Percentiles rank a stretch among this genome's conserved stretches.
Evolutionary conservation across 768 basidiomycete species (phyloP).

Genomic region (Amanita muscaria): DNA sequence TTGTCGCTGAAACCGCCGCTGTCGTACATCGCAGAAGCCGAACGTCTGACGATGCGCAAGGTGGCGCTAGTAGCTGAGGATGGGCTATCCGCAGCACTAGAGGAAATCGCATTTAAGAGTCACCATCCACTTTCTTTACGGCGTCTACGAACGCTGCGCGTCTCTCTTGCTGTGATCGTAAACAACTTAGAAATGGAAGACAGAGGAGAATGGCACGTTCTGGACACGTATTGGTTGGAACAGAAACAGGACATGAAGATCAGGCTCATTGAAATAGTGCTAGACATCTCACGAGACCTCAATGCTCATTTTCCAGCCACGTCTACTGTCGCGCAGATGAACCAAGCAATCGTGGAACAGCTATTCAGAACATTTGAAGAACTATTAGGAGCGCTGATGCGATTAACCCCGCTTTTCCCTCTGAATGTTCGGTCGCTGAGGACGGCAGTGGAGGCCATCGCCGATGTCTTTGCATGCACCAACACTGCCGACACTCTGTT

Average conservation of each 20-base stretch:
- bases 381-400: slow-evolving; percentile 40
- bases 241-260: slow-evolving; percentile 46
- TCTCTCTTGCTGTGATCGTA: slow-evolving; percentile 50
- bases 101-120: slow-evolving; percentile 45
- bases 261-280: slow-evolving; percentile 45
- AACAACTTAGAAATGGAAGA: slow-evolving; percentile 43
- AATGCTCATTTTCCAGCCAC: slow-evolving; percentile 40
- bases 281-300: slow-evolving; percentile 43
- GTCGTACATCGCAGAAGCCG: slow-evolving; percentile 52
- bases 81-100: slow-evolving; percentile 53
- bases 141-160: slow-evolving; percentile 50
- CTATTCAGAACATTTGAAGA: slow-evolving; percentile 50
- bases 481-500: slow-evolving; percentile 34
- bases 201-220: slow-evolving; percentile 44
- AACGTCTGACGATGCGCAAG: slow-evolving; percentile 49
- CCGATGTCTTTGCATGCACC: slow-evolving; percentile 49
- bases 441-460: slow-evolving; percentile 31
- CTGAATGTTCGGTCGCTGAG: slow-evolving; percentile 44
- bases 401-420: slow-evolving; percentile 37
- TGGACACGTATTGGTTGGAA: slow-evolving; percentile 55
- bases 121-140: slow-evolving; percentile 43
- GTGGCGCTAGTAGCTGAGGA: slow-evolving; percentile 62
- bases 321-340: slow-evolving; percentile 24
- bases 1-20: slow-evolving; percentile 51
- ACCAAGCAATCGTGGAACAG: slow-evolving; percentile 38